Evolutionary conservation across 805 yeast genomes (phyloP), one percentile per base, ranked within the genome.

Genomic region (Yamadazyma endophytica): DNA sequence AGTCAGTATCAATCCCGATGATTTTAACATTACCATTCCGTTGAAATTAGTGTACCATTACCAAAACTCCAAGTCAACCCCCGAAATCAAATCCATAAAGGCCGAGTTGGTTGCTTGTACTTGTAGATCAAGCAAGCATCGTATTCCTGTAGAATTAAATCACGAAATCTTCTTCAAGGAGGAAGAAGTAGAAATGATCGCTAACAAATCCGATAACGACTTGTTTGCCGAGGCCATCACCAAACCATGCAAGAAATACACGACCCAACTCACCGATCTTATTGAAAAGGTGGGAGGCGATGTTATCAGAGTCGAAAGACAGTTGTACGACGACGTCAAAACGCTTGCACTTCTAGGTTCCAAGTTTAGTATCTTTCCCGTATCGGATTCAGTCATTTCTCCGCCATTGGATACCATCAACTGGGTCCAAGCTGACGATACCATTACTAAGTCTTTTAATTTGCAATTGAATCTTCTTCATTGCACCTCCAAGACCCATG

Each of bases 81-180:
- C 70, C 0, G 61, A 58, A n/a, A 43, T 64, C 29, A 64, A 60
- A 38, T 42, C 47, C 4, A 26, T 63, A 6, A 40, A 46, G n/a
- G 44, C 56, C 9, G 70, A 65, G 29, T 44, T 65, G 32, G 57
- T 60, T 15, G 61, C 45, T 4, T 49, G 56, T n/a, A 60, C 69
- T 2, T 45, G 61, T 9, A 36, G 58, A 19, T 56, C 69, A 2
- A 47, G 46, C 14, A 62, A 60, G 29, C 49, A 62, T 30, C 50
- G 42, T 6, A 56, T 65, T 11, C 72, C 72, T 2, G 47, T 65
- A 5, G 69, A 64, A 24, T 43, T 65, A 37, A 57, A 54, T 35
- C 67, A 59, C 32, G 68, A 61, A 16, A 53, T 62, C 56, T 58
- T 61, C 33, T 60, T 61, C 39, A 40, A 45, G 11, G 65, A 61